Evolutionary conservation across 75 land plant genomes (phyloP).

Genomic region (Pinus taeda): DNA sequence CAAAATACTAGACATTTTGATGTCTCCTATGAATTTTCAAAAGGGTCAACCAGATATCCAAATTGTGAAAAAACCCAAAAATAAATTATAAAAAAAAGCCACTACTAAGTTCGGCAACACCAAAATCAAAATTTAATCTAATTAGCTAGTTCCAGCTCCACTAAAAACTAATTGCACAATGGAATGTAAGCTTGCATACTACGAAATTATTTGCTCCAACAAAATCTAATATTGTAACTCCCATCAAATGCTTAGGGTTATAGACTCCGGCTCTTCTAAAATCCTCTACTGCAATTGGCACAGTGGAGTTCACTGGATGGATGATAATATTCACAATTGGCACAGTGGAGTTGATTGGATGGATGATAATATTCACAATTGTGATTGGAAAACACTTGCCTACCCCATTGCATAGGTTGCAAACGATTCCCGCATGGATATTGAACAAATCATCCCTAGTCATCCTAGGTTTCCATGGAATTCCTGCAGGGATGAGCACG

Average conservation of each 20-base stretch:
- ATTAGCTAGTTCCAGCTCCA: no score
- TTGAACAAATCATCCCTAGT: slow-evolving; percentile 97
- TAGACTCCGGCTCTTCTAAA: slow-evolving; percentile 87
- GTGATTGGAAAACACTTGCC: slow-evolving; percentile 85
- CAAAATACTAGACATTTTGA: no score
- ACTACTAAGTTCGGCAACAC: no score
- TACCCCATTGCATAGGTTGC: slow-evolving; percentile 87
- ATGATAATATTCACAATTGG: slow-evolving; percentile 90
- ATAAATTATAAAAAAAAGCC: no score
- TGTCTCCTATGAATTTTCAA: no score
- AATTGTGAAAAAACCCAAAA: no score
- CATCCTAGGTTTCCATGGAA: slow-evolving; percentile 99
- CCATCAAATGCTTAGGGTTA: slow-evolving; percentile 87
- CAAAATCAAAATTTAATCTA: no score
- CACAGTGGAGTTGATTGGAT: slow-evolving; percentile 98
- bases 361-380: slow-evolving; percentile 58
- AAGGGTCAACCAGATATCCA: no score
- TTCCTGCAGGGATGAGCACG: slow-evolving; percentile 96
- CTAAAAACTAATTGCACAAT: no score
- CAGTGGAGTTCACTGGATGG: slow-evolving; percentile 99
- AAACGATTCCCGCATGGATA: slow-evolving; percentile 98
- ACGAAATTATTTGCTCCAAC: slow-evolving; percentile 99
- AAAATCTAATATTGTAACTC: slow-evolving; percentile 98
- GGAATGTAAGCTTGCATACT: slow-evolving; percentile 5
- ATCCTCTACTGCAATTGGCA: slow-evolving; percentile 97